Evolutionary conservation across 2,329 filamentous ascomycete species (phyloP).

Genomic region (Cadophora gregata): DNA sequence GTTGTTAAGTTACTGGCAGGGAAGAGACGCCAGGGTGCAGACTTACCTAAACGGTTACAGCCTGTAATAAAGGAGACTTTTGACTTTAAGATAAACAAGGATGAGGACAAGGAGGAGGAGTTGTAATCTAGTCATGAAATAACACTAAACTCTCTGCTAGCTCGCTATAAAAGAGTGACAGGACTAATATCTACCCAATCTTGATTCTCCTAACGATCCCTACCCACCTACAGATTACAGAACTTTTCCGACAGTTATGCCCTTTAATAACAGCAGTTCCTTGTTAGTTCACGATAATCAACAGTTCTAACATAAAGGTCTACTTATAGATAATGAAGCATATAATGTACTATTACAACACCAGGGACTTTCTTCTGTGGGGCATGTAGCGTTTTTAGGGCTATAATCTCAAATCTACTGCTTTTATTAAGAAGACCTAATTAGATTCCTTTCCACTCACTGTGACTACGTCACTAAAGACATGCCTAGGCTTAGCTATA

Average conservation of each 20-base stretch:
- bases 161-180: background rate
- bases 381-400: background rate
- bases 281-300: background rate
- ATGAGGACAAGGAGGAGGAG: conserved; percentile 9
- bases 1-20: background rate
- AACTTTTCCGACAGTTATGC: conserved; percentile 1
- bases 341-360: background rate
- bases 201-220: background rate
- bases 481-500: background rate
- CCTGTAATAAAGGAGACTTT: conserved; percentile 12
- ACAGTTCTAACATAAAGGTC: background rate
- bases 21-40: conserved; percentile 7
- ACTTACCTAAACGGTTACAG: conserved; percentile 1
- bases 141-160: background rate
- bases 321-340: background rate
- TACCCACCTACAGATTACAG: background rate
- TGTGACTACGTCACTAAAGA: background rate
- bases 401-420: background rate
- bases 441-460: background rate
- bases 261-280: background rate
- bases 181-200: conserved; percentile 1
- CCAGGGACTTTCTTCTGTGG: background rate
- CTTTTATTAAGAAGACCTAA: conserved; percentile 1
- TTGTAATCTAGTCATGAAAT: conserved; percentile 1
- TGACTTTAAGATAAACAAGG: conserved; percentile 2